Evolutionary conservation across 139 green algal species (phyloP), one percentile per base, ranked within the genome.

Genomic region (Monoraphidium neglectum): DNA sequence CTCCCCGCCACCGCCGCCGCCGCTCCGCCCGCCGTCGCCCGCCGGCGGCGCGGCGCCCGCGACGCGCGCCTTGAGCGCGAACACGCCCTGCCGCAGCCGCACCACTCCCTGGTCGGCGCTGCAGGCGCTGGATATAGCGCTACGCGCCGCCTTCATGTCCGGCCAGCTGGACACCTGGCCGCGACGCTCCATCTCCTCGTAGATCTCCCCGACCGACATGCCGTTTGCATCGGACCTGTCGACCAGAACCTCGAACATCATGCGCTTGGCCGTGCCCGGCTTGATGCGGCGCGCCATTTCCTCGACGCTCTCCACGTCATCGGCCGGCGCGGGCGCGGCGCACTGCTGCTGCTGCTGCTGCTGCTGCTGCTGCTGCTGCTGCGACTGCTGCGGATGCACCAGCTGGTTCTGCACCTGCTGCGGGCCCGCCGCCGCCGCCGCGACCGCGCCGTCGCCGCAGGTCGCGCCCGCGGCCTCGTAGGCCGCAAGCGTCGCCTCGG

Each of bases 101-200:
- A 72, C 32, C 33, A 70, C 32, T 4, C 62, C 63, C 16, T 47
- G 24, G 1, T 82, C 77, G 47, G 77, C 68, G 43, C 59, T 35
- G 61, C 77, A 82, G 4, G 77, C 73, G 46, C 68, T 65, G 0
- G 69, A 53, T 51, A 82, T 70, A 60, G 59, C 67, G 13, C 69
- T 82, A 74, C 26, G 47, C 69, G 32, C 51, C 47, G 38, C 77
- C 33, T 33, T 65, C 26, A 30, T 38, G 32, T 82, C 72, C 24
- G 49, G 18, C 68, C 77, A 76, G 30, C 28, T 33, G 46, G 33
- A 47, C 57, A 32, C 57, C 36, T 77, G 37, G 24, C 77, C 77
- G 5, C 72, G 68, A 18, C 1, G 10, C 49, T 77, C 40, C 13
- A 82, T 60, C 4, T 24, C 47, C 10, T 56, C 46, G 37, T 64